phyloP scores from a whole-genome alignment of 2,329 filamentous ascomycete species.

The Botrytis deweyae region DNA sequence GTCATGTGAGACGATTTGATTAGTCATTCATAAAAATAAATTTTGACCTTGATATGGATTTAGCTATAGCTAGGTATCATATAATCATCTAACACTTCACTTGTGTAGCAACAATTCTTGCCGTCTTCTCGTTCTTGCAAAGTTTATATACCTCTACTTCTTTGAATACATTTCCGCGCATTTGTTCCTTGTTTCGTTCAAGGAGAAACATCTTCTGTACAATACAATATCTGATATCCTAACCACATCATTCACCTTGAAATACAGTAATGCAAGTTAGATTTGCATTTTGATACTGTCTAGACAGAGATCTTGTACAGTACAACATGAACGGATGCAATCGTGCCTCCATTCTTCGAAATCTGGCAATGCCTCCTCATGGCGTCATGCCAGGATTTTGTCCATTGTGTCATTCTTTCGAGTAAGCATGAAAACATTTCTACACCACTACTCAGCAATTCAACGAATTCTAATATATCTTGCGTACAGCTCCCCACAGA shows the following conservation, averaged over 20 bases:
- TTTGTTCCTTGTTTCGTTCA: neutral
- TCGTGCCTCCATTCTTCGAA: slow-evolving; percentile 34
- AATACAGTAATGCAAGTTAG: slow-evolving; percentile 6
- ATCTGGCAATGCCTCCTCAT: slow-evolving; percentile 31
- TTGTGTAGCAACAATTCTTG: neutral
- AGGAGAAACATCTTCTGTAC: neutral
- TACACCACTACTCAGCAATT: neutral
- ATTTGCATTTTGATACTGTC: slow-evolving; percentile 5
- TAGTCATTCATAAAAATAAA: slow-evolving; percentile 11
- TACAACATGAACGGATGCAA: slow-evolving; percentile 39
- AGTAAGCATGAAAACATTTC: neutral
- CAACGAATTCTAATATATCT: neutral
- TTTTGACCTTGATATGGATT: neutral
- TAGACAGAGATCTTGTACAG: slow-evolving; percentile 7
- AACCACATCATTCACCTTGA: neutral
- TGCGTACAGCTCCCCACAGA: neutral
- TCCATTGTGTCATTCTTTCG: neutral
- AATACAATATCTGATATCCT: neutral
- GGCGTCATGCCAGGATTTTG: slow-evolving; percentile 12
- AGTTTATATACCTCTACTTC: neutral
- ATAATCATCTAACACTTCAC: neutral
- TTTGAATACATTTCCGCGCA: neutral
- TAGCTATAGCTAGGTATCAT: no score
- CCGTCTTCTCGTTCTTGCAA: neutral
- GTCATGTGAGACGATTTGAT: neutral